These are phyloP conservation scores for Oropetium thomaeum DNA, from an alignment of 176 grass and related monocot genomes.

Conservation along the genomic window DNA sequence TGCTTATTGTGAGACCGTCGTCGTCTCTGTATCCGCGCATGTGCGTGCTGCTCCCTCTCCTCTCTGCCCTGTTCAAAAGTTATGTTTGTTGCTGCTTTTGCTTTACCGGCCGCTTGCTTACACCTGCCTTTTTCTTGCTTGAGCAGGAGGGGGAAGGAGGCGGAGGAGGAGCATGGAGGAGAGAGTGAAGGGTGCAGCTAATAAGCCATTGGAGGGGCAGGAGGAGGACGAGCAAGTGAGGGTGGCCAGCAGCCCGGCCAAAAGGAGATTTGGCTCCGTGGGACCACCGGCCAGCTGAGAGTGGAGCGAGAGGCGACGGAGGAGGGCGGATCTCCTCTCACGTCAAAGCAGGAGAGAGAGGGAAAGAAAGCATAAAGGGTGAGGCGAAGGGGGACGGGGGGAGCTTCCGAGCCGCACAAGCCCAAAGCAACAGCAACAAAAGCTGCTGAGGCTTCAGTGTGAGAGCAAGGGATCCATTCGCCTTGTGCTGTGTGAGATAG, in stretches of 20 bases:
- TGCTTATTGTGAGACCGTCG: neutral
- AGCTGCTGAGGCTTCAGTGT: slow-evolving; percentile 17
- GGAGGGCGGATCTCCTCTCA: slow-evolving; percentile 44
- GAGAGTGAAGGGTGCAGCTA: neutral
- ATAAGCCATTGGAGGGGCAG: neutral
- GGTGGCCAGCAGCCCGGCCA: neutral
- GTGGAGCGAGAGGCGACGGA: neutral
- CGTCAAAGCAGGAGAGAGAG: slow-evolving; percentile 34
- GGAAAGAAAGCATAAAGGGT: slow-evolving; percentile 53
- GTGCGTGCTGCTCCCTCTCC: slow-evolving; percentile 5
- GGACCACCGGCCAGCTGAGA: slow-evolving; percentile 31
- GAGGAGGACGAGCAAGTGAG: neutral
- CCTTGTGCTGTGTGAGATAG: too few relatives aligned
- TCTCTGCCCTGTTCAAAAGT: slow-evolving; percentile 15
- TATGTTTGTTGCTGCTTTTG: slow-evolving; percentile 1
- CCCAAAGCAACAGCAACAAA: slow-evolving; percentile 3
- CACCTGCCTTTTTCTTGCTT: slow-evolving; percentile 13
- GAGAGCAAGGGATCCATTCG: slow-evolving; percentile 1
- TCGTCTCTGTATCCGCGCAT: neutral
- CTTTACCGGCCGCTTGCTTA: slow-evolving; percentile 22
- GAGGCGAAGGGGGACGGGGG: neutral
- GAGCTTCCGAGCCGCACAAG: slow-evolving; percentile 14
- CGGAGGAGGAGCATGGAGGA: slow-evolving; percentile 29
- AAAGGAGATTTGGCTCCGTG: slow-evolving; percentile 24
- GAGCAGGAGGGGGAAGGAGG: neutral